Evolutionary conservation across 2,329 filamentous ascomycete genomes (phyloP), one percentile per base, ranked within the genome.

Genomic region (Arthroderma sp.): DNA sequence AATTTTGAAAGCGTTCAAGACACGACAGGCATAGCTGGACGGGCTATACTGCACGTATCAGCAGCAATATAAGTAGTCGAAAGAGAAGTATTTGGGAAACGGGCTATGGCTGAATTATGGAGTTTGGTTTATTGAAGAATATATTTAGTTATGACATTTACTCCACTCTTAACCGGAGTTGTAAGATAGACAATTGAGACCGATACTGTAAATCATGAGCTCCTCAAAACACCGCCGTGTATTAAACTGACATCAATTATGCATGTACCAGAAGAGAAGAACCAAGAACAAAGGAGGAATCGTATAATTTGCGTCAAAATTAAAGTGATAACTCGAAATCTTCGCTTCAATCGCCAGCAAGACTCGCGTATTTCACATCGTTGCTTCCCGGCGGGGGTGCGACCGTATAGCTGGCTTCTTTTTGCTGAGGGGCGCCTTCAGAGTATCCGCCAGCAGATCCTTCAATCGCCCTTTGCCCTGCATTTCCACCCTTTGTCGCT

Each of bases 341-440:
- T 1, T 9, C 34, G 15, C 15, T 22, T 76, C 68, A 91, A 57
- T 91, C 83, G 4, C 88, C 88, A 40, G 83, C 75, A 61, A 94
- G 66, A 66, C 86, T 93, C 42, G 86, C 84, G 64, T 95, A 95
- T 48, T 85, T 77, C 4, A 86, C 77, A 50, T 91, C 83, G 6
- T 77, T 79, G 8, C 75, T 73, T 9, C 88, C 87, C 0, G 88
- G 88, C 2, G 88, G 88, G 9, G 86, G 77, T 29, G 85, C 83
- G 39, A 89, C 73, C 3, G 72, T 65, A 44, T 68, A 58, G 3
- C 54, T 54, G 4, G 64, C 56, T n/a, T 58, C 52, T 36, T 59
- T 52, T 41, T 63, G 53, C 32, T 66, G 61, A 22, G 66, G 59
- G 44, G 54, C 63, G 42, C 69, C 66, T 6, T 70, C 56, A 27